Base-by-base conservation (phyloP, 176 grass and related monocot species). In the Rhynchospora tenuis region DNA sequence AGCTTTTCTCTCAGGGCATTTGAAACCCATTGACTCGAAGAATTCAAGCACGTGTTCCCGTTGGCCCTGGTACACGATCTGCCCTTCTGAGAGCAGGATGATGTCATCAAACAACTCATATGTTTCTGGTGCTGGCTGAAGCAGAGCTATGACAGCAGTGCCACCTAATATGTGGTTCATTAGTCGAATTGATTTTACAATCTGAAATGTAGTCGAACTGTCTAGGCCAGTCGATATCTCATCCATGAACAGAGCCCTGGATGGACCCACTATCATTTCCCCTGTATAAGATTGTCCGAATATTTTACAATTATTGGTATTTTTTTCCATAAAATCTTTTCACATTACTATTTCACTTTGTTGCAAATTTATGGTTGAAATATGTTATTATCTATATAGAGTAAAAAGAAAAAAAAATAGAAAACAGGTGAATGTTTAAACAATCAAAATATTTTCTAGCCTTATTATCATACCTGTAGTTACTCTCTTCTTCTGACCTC, bases 211-310 rank as follows among this genome's bases (percentile, higher is more conserved):
- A 0, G 85, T 86, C 15, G 85, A 81, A 63, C 85, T 86, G 69
- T 86, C 85, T 42, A 86, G 78, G 26, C 94, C 94, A 84, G 86
- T 97, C 12, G 94, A 97, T 85, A 94, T 97, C 84, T 97, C 94
- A 90, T 97, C 91, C 94, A 97, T 97, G 86, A 90, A 94, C 43
- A 97, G 48, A 55, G 93, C 94, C 2, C 94, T 92, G 67, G 94
- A 91, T 57, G 91, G 88, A 31, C 94, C 94, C 66, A 92, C 91
- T 84, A 97, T 66, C 82, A 97, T 77, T 88, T 97, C 94, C 58
- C 89, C 94, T 97, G 85, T n/a, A n/a, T n/a, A n/a, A n/a, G n/a
- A n/a, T n/a, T n/a, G n/a, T n/a, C n/a, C n/a, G n/a, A n/a, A n/a
- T n/a, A n/a, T n/a, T n/a, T n/a, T n/a, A n/a, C n/a, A n/a, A n/a